Conservation (phyloP, 805 yeast species). For the Pichia kluyveri region DNA sequence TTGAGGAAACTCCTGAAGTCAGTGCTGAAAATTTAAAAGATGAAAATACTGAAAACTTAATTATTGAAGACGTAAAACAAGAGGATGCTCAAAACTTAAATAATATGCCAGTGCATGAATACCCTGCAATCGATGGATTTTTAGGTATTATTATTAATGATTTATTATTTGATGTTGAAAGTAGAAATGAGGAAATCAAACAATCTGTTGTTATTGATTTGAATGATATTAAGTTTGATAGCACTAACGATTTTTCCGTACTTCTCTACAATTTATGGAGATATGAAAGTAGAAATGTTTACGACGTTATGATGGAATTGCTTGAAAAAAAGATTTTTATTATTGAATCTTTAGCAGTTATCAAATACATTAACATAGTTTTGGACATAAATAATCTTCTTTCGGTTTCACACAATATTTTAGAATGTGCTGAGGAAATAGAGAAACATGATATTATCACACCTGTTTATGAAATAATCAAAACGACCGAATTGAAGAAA, state of each 20-base stretch:
- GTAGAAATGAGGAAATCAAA: background rate
- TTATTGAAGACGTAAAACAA: no score
- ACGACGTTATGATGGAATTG: background rate
- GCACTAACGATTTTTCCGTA: background rate
- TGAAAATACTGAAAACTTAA: no score
- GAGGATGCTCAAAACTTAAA: no score
- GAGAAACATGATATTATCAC: background rate
- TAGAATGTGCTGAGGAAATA: background rate
- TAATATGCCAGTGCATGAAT: background rate
- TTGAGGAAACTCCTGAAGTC: slow-evolving; percentile 5
- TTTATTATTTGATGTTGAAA: background rate
- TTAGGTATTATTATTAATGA: background rate
- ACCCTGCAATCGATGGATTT: slow-evolving; percentile 2
- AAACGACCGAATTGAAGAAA: background rate
- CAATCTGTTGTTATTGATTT: background rate
- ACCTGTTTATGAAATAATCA: slow-evolving; percentile 2
- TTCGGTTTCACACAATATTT: background rate
- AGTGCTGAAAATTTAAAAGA: no score
- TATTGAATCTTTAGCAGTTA: background rate
- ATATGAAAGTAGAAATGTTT: background rate
- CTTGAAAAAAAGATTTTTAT: background rate
- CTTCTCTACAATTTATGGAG: background rate
- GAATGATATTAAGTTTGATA: background rate
- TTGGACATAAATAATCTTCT: background rate
- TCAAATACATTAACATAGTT: background rate